These are phyloP conservation scores for Dictyophora rubrovolvata DNA, from an alignment of 768 basidiomycete species.

Conservation along the genomic window DNA sequence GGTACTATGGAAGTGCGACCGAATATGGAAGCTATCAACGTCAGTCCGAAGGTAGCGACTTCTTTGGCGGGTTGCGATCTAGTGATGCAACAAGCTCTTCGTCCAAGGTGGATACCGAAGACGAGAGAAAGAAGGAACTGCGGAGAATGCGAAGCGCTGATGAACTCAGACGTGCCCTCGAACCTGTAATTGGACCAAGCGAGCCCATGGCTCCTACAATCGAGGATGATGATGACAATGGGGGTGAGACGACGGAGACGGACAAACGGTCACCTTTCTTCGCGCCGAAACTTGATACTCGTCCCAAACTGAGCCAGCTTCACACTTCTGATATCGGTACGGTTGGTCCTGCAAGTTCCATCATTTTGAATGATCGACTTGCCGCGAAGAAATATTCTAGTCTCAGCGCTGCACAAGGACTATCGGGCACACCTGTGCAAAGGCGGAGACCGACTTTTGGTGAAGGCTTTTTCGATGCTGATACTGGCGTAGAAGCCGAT, in stretches of 20 bases:
- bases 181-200: constrained; percentile 4
- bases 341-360: not conserved
- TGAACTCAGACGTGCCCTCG: constrained; percentile 45
- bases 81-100: not conserved
- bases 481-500: constrained; percentile 20
- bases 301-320: not conserved
- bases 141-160: constrained; percentile 85
- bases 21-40: not conserved
- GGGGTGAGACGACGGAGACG: not conserved
- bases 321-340: not conserved
- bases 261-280: not conserved
- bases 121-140: constrained; percentile 41
- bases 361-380: constrained; percentile 16
- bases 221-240: not conserved
- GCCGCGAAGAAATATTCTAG: constrained; percentile 55
- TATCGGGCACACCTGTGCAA: constrained; percentile 21
- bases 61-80: not conserved
- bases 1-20: constrained; percentile 22
- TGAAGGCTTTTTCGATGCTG: constrained; percentile 41
- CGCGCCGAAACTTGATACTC: not conserved
- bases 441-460: constrained; percentile 28
- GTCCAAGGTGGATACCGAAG: not conserved
- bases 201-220: not conserved
- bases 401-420: constrained; percentile 42
- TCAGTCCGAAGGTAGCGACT: constrained; percentile 5